Percentiles rank a stretch among this genome's conserved stretches.
These are phyloP conservation scores for Grigorovia yakushimaensis DNA, from an alignment of 805 yeast genomes.

Conservation along the genomic window DNA sequence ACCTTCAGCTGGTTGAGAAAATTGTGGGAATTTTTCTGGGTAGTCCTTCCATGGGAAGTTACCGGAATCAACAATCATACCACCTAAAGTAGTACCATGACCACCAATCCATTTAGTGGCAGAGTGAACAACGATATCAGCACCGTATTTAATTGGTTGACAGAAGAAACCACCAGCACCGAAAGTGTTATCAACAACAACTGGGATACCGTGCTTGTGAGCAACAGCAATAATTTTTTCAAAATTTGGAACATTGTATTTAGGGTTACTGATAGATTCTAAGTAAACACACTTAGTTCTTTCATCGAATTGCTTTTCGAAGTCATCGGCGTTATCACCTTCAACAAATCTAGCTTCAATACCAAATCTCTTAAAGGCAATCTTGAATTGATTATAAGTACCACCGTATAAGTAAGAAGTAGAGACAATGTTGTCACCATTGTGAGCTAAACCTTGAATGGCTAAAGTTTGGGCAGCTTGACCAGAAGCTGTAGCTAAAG, in stretches of 20 bases:
- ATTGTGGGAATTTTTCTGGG: constrained; percentile 85
- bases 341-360: constrained; percentile 76
- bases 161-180: constrained; percentile 93
- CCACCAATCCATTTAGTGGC: constrained; percentile 99
- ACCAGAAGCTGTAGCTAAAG: constrained; percentile 87
- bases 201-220: constrained; percentile 78
- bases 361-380: constrained; percentile 81
- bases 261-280: constrained; percentile 90
- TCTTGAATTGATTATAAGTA: constrained; percentile 90
- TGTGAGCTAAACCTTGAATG: constrained; percentile 69
- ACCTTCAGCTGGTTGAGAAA: constrained; percentile 83
- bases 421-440: constrained; percentile 84
- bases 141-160: constrained; percentile 81
- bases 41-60: constrained; percentile 84
- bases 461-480: constrained; percentile 92
- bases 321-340: constrained; percentile 66
- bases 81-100: constrained; percentile 91
- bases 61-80: constrained; percentile 83
- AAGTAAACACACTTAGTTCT: constrained; percentile 84
- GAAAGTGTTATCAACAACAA: constrained; percentile 91
- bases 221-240: constrained; percentile 66
- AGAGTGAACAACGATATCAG: constrained; percentile 84
- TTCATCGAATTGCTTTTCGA: constrained; percentile 65
- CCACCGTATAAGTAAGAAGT: constrained; percentile 90
- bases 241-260: constrained; percentile 86